Evolutionary conservation across 305 asterid species (phyloP).

Genomic region (Fraxinus floribunda): DNA sequence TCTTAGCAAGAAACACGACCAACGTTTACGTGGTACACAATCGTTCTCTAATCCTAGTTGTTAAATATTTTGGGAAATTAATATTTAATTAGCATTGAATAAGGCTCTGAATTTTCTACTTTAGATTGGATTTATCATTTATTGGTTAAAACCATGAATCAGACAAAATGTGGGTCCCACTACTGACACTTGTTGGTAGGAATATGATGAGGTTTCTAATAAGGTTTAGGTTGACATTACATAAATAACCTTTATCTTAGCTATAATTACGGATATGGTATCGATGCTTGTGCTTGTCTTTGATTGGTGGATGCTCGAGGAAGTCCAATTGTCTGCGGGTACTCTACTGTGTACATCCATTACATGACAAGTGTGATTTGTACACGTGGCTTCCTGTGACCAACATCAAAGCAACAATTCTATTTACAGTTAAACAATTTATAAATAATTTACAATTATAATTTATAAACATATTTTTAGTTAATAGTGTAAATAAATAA

Average conservation of each 20-base stretch:
- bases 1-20: conserved; percentile 25
- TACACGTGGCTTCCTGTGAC: neutral
- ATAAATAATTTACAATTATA: no score
- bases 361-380: neutral
- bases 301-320: neutral
- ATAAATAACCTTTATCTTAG: neutral
- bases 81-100: conserved; percentile 12
- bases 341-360: neutral
- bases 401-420: neutral
- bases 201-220: neutral
- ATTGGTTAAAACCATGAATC: conserved; percentile 27
- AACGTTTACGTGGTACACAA: conserved; percentile 22
- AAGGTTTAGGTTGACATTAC: neutral
- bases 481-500: no score
- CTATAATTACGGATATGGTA: neutral
- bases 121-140: conserved; percentile 18
- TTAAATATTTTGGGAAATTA: conserved; percentile 28
- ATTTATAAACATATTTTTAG: neutral
- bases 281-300: neutral
- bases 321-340: neutral
- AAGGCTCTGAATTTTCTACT: neutral
- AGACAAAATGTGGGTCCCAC: conserved; percentile 39
- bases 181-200: conserved; percentile 31
- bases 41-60: conserved; percentile 31
- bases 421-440: neutral